phyloP scores from a whole-genome alignment of 78 protist species.

The Neovahlkampfia damariscottae region DNA sequence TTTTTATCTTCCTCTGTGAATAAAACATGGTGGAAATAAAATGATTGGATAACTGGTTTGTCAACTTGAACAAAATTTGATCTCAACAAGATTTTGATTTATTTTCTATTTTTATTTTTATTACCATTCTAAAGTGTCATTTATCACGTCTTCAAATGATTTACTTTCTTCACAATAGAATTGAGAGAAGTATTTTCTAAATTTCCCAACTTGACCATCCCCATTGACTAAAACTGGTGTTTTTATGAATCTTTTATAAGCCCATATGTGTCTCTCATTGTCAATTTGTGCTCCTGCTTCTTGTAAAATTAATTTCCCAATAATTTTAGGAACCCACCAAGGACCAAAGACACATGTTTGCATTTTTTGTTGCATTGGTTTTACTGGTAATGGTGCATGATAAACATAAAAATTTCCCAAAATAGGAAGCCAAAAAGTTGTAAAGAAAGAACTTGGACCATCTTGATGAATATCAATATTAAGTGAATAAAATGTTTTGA shows the following conservation, averaged over 20 bases:
- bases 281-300: constrained; percentile 1
- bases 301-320: constrained; percentile 6
- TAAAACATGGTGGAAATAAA: too few species aligned
- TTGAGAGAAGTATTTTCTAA: constrained; percentile 8
- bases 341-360: not conserved
- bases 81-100: too few species aligned
- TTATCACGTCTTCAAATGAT: too few species aligned
- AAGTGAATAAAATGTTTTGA: not conserved
- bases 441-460: not conserved
- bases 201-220: constrained; percentile 5
- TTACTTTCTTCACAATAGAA: not conserved
- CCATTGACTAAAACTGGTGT: constrained; percentile 6
- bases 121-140: too few species aligned
- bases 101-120: too few species aligned
- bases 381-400: not conserved
- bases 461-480: not conserved
- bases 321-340: not conserved
- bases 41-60: too few species aligned
- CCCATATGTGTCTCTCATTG: constrained; percentile 12
- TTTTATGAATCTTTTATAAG: not conserved
- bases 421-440: not conserved
- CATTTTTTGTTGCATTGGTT: not conserved
- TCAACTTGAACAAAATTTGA: too few species aligned
- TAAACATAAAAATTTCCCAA: not conserved
- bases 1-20: too few species aligned